Conservation (phyloP, 345 rosid species). For the Eucalyptus albens region DNA sequence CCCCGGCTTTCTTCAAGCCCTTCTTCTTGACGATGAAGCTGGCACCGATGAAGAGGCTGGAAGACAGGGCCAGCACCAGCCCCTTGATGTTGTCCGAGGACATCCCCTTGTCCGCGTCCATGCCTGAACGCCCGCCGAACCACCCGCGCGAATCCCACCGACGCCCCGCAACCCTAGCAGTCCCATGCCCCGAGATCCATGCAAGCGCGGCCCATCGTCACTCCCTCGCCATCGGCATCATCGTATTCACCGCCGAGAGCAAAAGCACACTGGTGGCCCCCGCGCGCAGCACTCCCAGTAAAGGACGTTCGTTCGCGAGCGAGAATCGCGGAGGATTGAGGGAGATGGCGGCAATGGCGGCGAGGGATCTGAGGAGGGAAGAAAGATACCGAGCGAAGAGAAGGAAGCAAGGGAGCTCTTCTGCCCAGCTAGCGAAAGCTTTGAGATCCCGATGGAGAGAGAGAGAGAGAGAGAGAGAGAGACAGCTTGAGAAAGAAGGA, state of each 20-base stretch:
- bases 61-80: conserved; percentile 67
- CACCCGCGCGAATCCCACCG: neutral
- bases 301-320: neutral
- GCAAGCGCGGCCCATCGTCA: neutral
- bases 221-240: neutral
- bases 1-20: conserved; percentile 67
- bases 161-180: neutral
- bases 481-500: neutral
- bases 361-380: neutral
- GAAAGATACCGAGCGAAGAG: neutral
- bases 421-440: neutral
- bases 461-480: neutral
- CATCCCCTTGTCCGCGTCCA: conserved; percentile 53
- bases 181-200: conserved; percentile 1
- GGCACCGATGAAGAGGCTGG: conserved; percentile 78
- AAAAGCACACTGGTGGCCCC: neutral
- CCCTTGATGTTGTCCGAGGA: conserved; percentile 81
- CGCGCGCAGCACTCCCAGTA: neutral
- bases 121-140: neutral
- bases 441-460: neutral
- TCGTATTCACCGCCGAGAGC: neutral
- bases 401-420: neutral
- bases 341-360: neutral
- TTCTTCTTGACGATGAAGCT: conserved; percentile 89
- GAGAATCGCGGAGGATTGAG: neutral